Percentiles rank a stretch among this genome's conserved stretches.
Evolutionary conservation across 176 grass and related monocot species (phyloP).

Genomic region (Oryza brachyantha): DNA sequence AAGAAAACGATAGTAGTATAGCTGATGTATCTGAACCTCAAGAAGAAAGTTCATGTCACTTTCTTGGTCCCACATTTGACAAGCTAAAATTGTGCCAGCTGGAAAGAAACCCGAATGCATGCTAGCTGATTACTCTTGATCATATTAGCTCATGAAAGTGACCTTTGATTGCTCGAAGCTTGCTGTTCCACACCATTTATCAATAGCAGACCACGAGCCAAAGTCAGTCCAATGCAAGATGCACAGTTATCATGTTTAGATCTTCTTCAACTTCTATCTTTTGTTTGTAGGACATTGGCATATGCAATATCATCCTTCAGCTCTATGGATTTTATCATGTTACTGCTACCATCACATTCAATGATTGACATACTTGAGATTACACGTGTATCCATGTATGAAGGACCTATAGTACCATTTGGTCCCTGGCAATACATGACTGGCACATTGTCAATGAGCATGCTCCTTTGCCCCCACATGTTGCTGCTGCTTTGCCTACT

Average conservation of each 20-base stretch:
- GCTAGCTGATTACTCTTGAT: neutral
- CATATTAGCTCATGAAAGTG: neutral
- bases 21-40: neutral
- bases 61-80: neutral
- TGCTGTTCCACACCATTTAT: neutral
- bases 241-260: neutral
- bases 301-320: neutral
- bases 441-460: neutral
- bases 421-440: no score
- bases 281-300: neutral
- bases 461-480: constrained; percentile 13
- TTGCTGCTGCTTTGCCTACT: constrained; percentile 25
- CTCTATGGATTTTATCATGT: neutral
- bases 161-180: neutral
- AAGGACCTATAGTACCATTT: no score
- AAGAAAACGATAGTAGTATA: neutral
- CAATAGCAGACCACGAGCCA: neutral
- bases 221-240: neutral
- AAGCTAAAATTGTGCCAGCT: neutral
- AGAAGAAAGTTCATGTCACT: neutral
- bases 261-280: neutral
- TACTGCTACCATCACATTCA: neutral
- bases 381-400: no score
- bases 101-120: constrained; percentile 8
- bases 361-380: neutral